Evolutionary conservation across 345 rosid species (phyloP), one percentile per base, ranked within the genome.

Genomic region (Microcos paniculata): DNA sequence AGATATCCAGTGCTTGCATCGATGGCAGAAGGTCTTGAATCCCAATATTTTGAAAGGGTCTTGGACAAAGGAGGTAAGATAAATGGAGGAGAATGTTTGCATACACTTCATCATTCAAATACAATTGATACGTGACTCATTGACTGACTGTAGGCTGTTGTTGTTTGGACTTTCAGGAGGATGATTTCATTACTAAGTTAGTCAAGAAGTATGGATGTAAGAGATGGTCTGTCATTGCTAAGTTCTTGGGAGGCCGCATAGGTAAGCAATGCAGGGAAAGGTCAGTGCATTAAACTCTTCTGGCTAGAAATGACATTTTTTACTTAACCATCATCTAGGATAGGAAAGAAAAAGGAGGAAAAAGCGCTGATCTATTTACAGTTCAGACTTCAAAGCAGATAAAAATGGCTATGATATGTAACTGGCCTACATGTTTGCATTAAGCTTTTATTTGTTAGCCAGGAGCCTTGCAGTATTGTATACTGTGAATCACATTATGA

Each of bases 231-330:
- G 82, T 74, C 46, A 85, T 87, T 56, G 88, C 89, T 71, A 84
- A 81, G 74, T 74, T 77, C 52, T 73, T 87, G 56, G 81, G 84
- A 58, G 90, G 88, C 49, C 88, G 89, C 55, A 85, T 81, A 58
- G 87, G 90, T 77, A 89, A 89, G 70, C 92, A 89, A 61, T 89
- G 90, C 68, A 78, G 89, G 62, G 90, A 88, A 76, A 87, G 92
- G 92, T 87, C 61, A 74, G 72, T 55, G 15, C 33, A 33, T 35
- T 71, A n/a, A 4, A 33, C 52, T 33, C 14, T 48, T 11, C 48
- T 2, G 10, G 31, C 40, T 30, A 19, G 18, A 21, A 70, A 52
- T 70, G 30, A 11, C 28, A 19, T 58, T 9, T 26, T 58, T 30
- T 58, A 3, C 63, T 23, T 58, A 4, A 14, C 35, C 26, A 58